Conservation (phyloP, 1,139 yeast genomes). For the Hanseniaspora uvarum region DNA sequence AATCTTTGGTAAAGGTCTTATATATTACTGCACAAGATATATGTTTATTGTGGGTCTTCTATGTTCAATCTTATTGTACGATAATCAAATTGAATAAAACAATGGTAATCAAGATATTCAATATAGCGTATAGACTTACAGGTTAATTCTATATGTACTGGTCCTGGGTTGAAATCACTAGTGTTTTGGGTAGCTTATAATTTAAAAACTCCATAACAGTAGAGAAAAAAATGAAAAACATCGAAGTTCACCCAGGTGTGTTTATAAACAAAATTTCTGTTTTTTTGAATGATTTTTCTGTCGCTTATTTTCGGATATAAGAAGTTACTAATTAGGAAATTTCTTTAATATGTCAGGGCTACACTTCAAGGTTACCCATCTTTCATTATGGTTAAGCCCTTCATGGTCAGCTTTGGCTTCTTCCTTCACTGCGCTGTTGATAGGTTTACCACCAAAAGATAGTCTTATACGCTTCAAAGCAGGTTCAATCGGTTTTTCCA, state of each 20-base stretch:
- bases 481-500: background rate
- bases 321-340: background rate
- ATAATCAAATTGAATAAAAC: background rate
- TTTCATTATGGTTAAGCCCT: background rate
- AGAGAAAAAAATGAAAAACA: background rate
- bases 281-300: background rate
- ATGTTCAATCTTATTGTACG: background rate
- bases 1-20: background rate
- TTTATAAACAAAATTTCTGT: background rate
- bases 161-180: no score
- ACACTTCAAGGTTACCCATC: conserved; percentile 11
- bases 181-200: background rate
- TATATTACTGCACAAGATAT: background rate
- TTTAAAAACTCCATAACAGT: background rate
- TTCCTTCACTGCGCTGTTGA: background rate
- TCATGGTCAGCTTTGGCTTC: background rate
- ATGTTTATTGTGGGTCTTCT: background rate
- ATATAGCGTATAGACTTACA: background rate
- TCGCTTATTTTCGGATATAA: background rate
- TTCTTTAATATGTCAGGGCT: background rate
- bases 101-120: background rate
- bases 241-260: background rate
- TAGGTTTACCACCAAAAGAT: background rate
- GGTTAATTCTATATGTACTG: no score
- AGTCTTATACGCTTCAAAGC: background rate